Base-by-base conservation (phyloP, 495 filamentous ascomycete species). In the Thozetella sp. region DNA sequence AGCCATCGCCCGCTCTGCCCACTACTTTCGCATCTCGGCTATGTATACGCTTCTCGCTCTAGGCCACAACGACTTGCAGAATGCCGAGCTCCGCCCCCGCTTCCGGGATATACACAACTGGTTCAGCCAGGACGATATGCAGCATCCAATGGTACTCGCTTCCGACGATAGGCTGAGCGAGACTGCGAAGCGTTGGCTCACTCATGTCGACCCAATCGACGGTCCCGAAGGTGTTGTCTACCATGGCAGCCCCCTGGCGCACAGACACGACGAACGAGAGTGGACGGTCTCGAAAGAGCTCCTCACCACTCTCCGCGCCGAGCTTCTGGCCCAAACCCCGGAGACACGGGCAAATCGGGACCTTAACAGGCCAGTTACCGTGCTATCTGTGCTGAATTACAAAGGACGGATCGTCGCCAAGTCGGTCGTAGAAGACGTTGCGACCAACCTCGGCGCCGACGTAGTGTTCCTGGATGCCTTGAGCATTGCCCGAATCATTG, bases 401-500 rank as follows among this genome's bases (percentile, higher is more conserved):
- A 74, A 68, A 45, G 74, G 74, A 0, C 63, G 56, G 23, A 63
- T 58, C 2, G 57, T 75, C 1, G 61, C 77, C 17, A 59, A 60
- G 25, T 60, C 65, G 17, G 59, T 80, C 13, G 54, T 80, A 10
- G 58, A 71, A 15, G 66, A 79, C 22, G 72, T 91, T 26, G 89
- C 92, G 1, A 67, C 73, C 12, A 78, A 84, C 19, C 58, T 89
- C 13, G 73, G 77, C 27, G 88, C 93, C n/a, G 91, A 98, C 70
- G 67, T 97, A 3, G 76, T 99, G 30, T 83, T 84, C 22, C 72
- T 99, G 15, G 86, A 90, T 71, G 87, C 93, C 15, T 87, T 90
- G 60, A 91, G 93, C 69, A 80, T 99, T 61, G 90, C 92, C 15
- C 80, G 93, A 56, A 77, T 98, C 43, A 83, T 90, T 43, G 90